Percentiles rank a stretch among this genome's conserved stretches.
phyloP scores from a whole-genome alignment of 257 asterid species.

The Solanum chmielewskii region DNA sequence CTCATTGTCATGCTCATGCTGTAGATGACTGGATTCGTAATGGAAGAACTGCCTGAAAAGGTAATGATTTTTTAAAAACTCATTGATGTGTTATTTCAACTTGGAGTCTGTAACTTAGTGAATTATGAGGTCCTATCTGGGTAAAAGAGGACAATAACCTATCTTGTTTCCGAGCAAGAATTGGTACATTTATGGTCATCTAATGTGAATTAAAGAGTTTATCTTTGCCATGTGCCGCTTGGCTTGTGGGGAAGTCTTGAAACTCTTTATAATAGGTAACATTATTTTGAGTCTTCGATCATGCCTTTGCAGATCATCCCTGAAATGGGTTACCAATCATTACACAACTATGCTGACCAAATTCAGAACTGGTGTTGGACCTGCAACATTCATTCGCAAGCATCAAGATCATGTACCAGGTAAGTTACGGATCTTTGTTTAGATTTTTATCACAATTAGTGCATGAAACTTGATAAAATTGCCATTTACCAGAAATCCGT shows the following conservation, averaged over 20 bases:
- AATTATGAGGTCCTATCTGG: constrained; percentile 63
- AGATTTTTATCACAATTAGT: neutral
- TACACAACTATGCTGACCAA: constrained; percentile 65
- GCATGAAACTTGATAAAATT: neutral
- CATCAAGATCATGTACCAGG: constrained; percentile 58
- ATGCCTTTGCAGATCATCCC: constrained; percentile 52
- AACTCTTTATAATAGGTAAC: neutral
- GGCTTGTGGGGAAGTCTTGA: neutral
- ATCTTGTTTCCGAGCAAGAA: constrained; percentile 70
- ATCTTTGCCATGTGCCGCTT: neutral
- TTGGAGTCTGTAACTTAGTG: neutral
- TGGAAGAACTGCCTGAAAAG: constrained; percentile 81
- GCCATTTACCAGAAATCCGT: neutral
- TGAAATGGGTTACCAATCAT: constrained; percentile 76
- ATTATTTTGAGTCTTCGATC: neutral
- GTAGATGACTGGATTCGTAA: constrained; percentile 90
- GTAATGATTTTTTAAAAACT: constrained; percentile 21
- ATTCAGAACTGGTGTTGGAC: constrained; percentile 83
- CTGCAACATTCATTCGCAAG: constrained; percentile 55
- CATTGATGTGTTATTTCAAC: neutral
- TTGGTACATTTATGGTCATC: constrained; percentile 32
- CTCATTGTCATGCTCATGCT: constrained; percentile 35
- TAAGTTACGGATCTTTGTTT: constrained; percentile 10
- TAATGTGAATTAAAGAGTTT: neutral
- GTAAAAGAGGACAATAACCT: constrained; percentile 48